These are phyloP conservation scores for Alternaria viburni DNA, from an alignment of 2,329 filamentous ascomycete genomes.

Conservation along the genomic window DNA sequence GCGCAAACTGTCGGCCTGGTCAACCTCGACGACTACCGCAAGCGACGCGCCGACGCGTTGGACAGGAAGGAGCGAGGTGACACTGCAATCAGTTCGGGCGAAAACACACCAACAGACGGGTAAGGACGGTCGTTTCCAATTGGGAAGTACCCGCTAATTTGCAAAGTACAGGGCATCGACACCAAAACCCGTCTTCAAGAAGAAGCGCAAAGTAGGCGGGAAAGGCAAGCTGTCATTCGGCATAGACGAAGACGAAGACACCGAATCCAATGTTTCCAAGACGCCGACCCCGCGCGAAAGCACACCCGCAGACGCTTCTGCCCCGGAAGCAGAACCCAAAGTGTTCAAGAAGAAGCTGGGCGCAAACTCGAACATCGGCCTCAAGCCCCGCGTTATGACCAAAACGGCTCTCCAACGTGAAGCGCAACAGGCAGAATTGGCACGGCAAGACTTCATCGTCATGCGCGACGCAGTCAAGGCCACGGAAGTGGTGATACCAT, in stretches of 20 bases:
- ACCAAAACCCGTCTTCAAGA: constrained; percentile 60
- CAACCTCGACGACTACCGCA: constrained; percentile 90
- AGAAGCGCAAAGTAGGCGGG: constrained; percentile 60
- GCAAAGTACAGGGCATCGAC: constrained; percentile 63
- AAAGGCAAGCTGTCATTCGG: constrained; percentile 73
- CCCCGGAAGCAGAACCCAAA: constrained; percentile 36
- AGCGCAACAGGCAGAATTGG: constrained; percentile 74
- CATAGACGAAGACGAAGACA: constrained; percentile 70
- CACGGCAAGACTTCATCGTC: constrained; percentile 79
- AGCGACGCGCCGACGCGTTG: constrained; percentile 90
- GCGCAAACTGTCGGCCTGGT: constrained; percentile 90
- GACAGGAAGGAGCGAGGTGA: constrained; percentile 87
- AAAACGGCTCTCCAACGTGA: constrained; percentile 80
- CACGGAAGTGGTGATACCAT: constrained; percentile 88
- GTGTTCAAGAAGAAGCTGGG: constrained; percentile 59
- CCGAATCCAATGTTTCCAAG: constrained; percentile 52
- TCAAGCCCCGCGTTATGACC: constrained; percentile 73
- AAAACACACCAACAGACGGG: constrained; percentile 64
- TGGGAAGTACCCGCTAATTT: constrained; percentile 54
- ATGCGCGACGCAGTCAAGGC: constrained; percentile 87
- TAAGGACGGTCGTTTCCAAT: constrained; percentile 49
- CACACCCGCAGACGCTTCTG: constrained; percentile 48
- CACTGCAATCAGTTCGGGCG: constrained; percentile 65
- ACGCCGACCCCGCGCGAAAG: constrained; percentile 49
- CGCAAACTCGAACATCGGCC: constrained; percentile 65